These are phyloP conservation scores for Candida freyschussii DNA, from an alignment of 1,139 yeast species.

Conservation along the genomic window DNA sequence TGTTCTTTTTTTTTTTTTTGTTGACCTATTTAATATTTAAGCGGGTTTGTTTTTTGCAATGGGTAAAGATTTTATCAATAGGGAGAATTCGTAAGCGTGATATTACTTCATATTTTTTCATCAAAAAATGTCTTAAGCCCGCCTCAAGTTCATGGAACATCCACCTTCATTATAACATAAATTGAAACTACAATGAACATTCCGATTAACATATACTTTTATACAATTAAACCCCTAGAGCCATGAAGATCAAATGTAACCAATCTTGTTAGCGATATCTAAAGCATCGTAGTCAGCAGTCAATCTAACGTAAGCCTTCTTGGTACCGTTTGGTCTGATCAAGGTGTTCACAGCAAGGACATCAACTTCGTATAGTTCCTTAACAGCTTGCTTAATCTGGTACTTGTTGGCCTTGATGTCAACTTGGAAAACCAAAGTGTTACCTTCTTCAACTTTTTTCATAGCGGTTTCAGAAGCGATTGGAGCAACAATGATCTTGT, in stretches of 20 bases:
- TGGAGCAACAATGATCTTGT: constrained; percentile 93
- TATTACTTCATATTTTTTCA: no score
- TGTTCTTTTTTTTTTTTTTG: no score
- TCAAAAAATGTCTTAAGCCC: no score
- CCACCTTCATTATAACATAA: no score
- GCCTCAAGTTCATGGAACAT: no score
- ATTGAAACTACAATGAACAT: no score
- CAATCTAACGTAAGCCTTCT: constrained; percentile 99
- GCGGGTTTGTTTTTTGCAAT: no score
- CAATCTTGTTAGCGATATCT: constrained; percentile 99
- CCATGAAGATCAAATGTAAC: constrained; percentile 69
- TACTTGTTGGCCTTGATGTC: constrained; percentile 95
- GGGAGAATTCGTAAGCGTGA: no score
- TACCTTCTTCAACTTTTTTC: constrained; percentile 99
- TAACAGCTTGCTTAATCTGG: constrained; percentile 97
- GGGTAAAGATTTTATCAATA: no score
- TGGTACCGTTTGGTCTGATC: constrained; percentile 98
- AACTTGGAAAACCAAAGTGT: constrained; percentile 98
- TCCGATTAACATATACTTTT: constrained; percentile 16
- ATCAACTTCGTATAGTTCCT: constrained; percentile 97
- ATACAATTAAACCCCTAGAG: constrained; percentile 12
- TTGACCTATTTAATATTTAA: no score
- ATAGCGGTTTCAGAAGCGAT: constrained; percentile 98
- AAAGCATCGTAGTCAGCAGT: constrained; percentile 99
- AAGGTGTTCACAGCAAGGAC: constrained; percentile 92